Evolutionary conservation across 2,329 filamentous ascomycete species (phyloP), one percentile per base, ranked within the genome.

Genomic region (Cladosporium sp.): DNA sequence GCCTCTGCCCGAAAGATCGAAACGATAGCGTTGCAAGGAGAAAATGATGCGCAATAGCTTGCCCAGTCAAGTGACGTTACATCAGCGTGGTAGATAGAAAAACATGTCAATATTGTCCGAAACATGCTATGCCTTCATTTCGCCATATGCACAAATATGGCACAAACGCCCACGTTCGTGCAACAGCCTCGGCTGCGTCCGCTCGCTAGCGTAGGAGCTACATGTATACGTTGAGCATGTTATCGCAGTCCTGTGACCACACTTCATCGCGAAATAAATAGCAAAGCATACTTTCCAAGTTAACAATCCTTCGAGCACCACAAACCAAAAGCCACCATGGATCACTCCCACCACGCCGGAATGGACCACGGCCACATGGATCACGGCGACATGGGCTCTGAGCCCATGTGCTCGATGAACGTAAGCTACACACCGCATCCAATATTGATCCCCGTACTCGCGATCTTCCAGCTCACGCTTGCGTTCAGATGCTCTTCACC

Each of bases 401-500:
- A 71, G 56, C 72, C 70, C 55, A 84, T 86, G 80, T 97, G 92
- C 82, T 92, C 80, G 75, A 97, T 97, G 91, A 96, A 92, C 75
- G 92, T 93, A 77, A 68, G 87, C 68, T 52, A 17, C 54, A 37
- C 44, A 45, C 28, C 28, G 40, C 22, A 40, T 48, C 17, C 42
- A 19, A 7, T 25, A n/a, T 32, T 9, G 3, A 32, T 10, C 12
- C 12, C 15, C 45, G n/a, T 25, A 5, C 25, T 35, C 28, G n/a
- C 6, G 13, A 9, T 3, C 25, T 19, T 5, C 39, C 44, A 24
- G 3, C 35, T 24, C 12, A 17, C 28, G 36, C 47, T 35, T 28
- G 49, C 54, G 56, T 17, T 49, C 65, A 96, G 91, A 97, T 97
- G 93, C 85, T 97, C 65, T 99, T 99, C 79, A 97, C 91, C 61